Evolutionary conservation across 768 basidiomycete genomes (phyloP).

Genomic region (Antrodiella citrinella): DNA sequence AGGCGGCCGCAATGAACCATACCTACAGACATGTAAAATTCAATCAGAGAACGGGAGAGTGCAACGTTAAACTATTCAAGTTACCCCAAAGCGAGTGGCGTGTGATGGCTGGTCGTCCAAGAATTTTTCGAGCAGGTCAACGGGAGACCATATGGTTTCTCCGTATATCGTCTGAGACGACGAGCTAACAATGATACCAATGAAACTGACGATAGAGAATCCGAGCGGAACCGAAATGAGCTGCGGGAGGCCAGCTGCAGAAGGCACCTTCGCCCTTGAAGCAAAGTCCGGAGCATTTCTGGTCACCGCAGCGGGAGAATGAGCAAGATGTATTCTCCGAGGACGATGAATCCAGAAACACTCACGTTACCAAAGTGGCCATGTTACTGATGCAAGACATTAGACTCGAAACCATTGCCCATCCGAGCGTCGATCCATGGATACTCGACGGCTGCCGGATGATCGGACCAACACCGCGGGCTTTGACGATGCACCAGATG

Average conservation of each 20-base stretch:
- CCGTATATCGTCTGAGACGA: conserved; percentile 71
- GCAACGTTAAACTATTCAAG: conserved; percentile 9
- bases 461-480: conserved; percentile 71
- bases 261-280: conserved; percentile 47
- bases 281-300: conserved; percentile 76
- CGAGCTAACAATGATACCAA: conserved; percentile 78
- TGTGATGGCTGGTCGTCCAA: conserved; percentile 54
- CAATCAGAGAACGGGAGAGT: too few species aligned
- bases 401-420: conserved; percentile 66
- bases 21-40: conserved; percentile 29
- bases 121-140: conserved; percentile 63
- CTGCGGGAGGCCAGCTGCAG: conserved; percentile 58
- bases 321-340: too few species aligned
- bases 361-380: conserved; percentile 64
- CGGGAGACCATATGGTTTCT: conserved; percentile 71
- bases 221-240: conserved; percentile 63
- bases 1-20: conserved; percentile 72
- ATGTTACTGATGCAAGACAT: conserved; percentile 79
- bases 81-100: conserved; percentile 60
- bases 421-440: conserved; percentile 60
- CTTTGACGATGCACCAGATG: conserved; percentile 71
- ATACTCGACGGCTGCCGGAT: conserved; percentile 54
- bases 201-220: conserved; percentile 68
- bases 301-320: background rate
- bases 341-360: too few species aligned